These are phyloP conservation scores for Avena insularis DNA, from an alignment of 176 grass and related monocot species.

Conservation along the genomic window DNA sequence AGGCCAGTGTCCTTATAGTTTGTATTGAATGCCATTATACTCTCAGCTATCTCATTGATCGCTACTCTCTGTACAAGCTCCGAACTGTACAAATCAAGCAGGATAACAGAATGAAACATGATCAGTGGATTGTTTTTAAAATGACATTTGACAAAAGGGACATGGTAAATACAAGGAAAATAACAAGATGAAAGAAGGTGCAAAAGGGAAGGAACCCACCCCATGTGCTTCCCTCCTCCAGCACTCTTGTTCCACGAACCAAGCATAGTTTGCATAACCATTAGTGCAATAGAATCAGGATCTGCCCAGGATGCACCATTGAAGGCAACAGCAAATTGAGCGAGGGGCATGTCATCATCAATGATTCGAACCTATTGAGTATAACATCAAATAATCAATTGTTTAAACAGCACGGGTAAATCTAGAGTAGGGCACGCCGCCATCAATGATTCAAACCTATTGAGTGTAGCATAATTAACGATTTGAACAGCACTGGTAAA, in stretches of 20 bases:
- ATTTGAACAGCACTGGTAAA: background rate
- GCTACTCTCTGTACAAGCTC: slow-evolving; percentile 92
- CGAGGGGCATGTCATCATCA: slow-evolving; percentile 95
- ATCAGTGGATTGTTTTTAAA: background rate
- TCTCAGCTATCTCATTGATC: slow-evolving; percentile 97
- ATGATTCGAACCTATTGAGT: slow-evolving; percentile 78
- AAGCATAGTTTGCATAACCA: slow-evolving; percentile 99
- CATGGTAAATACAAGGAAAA: background rate
- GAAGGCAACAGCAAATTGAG: slow-evolving; percentile 97
- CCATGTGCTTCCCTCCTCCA: slow-evolving; percentile 90
- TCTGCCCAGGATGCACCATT: slow-evolving; percentile 83
- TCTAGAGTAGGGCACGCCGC: slow-evolving; percentile 66
- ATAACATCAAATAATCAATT: slow-evolving; percentile 28
- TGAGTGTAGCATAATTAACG: slow-evolving; percentile 31
- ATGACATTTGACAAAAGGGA: background rate
- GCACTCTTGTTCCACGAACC: slow-evolving; percentile 91
- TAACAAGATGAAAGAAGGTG: background rate
- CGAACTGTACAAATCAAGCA: slow-evolving; percentile 60
- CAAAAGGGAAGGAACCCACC: slow-evolving; percentile 51
- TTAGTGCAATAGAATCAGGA: slow-evolving; percentile 96
- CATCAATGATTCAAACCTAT: slow-evolving; percentile 90
- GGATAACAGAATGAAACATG: slow-evolving; percentile 14
- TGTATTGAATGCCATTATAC: slow-evolving; percentile 96
- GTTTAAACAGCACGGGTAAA: slow-evolving; percentile 1
- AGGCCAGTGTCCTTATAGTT: slow-evolving; percentile 98